Conservation (phyloP, 768 basidiomycete genomes). For the Lactarius deliciosus region DNA sequence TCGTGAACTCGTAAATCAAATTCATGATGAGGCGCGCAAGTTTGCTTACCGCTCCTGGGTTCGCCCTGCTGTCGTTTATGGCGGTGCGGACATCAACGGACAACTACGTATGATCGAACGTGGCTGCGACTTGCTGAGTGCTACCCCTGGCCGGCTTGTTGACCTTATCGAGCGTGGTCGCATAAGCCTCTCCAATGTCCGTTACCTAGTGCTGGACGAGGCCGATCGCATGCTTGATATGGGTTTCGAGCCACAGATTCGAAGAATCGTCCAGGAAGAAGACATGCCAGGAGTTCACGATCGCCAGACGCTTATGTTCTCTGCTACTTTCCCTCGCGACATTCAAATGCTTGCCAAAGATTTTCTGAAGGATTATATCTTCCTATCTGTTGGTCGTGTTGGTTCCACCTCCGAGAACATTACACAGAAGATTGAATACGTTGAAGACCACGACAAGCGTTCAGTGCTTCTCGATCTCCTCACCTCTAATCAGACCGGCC, state of each 20-base stretch:
- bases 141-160: constrained; percentile 97
- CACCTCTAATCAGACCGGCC: constrained; percentile 70
- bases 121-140: constrained; percentile 94
- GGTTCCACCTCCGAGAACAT: constrained; percentile 99
- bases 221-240: constrained; percentile 99
- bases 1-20: constrained; percentile 97
- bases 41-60: constrained; percentile 99
- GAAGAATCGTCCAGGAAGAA: constrained; percentile 95
- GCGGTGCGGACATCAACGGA: constrained; percentile 96
- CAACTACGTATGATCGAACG: constrained; percentile 94
- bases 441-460: constrained; percentile 96
- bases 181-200: constrained; percentile 94
- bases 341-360: constrained; percentile 96
- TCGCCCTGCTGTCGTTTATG: constrained; percentile 97
- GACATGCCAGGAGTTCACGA: constrained; percentile 95
- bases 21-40: constrained; percentile 98
- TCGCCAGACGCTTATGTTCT: constrained; percentile 99
- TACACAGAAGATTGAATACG: constrained; percentile 98
- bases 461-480: constrained; percentile 95
- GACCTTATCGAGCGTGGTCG: constrained; percentile 98
- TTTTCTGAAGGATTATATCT: constrained; percentile 98
- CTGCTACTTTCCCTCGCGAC: constrained; percentile 98
- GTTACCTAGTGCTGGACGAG: constrained; percentile 97
- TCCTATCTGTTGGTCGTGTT: constrained; percentile 97
- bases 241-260: constrained; percentile 99